Evolutionary conservation across 257 asterid genomes (phyloP), one percentile per base, ranked within the genome.

Genomic region (Orobanche coerulescens): DNA sequence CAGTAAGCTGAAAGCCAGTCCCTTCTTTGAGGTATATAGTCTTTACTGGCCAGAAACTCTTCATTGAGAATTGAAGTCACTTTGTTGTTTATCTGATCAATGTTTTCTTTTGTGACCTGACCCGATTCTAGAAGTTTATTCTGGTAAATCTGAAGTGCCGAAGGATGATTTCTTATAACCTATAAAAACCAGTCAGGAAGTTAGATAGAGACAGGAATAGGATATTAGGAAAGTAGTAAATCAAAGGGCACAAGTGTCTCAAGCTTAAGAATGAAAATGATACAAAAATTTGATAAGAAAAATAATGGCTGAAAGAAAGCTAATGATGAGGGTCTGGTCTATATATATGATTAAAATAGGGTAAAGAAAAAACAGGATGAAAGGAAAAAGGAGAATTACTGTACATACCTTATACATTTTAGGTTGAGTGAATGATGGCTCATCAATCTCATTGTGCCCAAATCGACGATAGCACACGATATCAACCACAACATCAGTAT

Each of bases 1-100:
- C 96, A 90, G 70, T 83, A 90, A 47, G 96, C 96, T 53, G 98
- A 88, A 77, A 92, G 98, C 96, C 98, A 92, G 81, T 92, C 96
- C 75, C 98, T 81, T 67, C 82, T 81, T 67, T 84, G 81, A 24
- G 98, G 89, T 49, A 88, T 75, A 62, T 88, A 84, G 52, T 82
- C 96, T 78, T 92, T 92, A 86, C 95, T 92, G 80, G 98, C 92
- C 73, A 79, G 44, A 74, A 88, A 88, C 75, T 92, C 98, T 75
- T 86, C 98, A 64, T 86, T 92, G 65, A 92, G 94, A 76, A 92
- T 88, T 13, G 90, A 42, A 25, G 62, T 61, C 36, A 92, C 95
- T 75, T 92, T 92, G 81, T 59, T 79, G 68, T 79, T 84, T 58
- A 86, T 79, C 72, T 74, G 71, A 71, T 82, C 96, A 65, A 92